Evolutionary conservation across 148 eudicot genomes (phyloP).

Genomic region (Persicaria tinctoria): DNA sequence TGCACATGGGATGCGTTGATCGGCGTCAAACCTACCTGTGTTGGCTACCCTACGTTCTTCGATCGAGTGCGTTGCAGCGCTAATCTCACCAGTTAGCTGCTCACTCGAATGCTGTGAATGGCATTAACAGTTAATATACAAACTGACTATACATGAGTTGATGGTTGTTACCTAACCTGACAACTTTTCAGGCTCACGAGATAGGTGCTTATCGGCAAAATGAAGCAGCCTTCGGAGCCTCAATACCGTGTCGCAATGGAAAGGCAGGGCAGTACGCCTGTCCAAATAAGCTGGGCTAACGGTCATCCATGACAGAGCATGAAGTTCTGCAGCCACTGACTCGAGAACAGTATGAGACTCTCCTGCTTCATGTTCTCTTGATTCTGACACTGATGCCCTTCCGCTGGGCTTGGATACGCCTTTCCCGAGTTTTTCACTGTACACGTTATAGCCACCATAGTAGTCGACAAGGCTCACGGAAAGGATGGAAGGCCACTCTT

Average conservation of each 20-base stretch:
- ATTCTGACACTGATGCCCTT: constrained; percentile 31
- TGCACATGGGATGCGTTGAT: background rate
- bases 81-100: background rate
- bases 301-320: constrained; percentile 95
- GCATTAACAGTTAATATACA: background rate
- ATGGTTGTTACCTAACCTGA: background rate
- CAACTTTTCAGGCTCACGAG: background rate
- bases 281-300: constrained; percentile 90
- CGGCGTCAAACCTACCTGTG: background rate
- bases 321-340: constrained; percentile 67
- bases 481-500: constrained; percentile 95
- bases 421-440: constrained; percentile 33
- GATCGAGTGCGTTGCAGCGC: background rate
- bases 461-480: constrained; percentile 80
- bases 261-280: constrained; percentile 81
- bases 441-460: constrained; percentile 53
- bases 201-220: constrained; percentile 75
- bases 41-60: constrained; percentile 2
- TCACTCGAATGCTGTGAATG: background rate
- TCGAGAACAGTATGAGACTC: constrained; percentile 57
- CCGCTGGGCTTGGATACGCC: constrained; percentile 35
- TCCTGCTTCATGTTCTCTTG: constrained; percentile 51
- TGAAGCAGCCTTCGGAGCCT: constrained; percentile 76
- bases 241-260: constrained; percentile 85
- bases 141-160: constrained; percentile 2